Evolutionary conservation across 441 rosid genomes (phyloP).

Genomic region (Arabidopsis hybrid): DNA sequence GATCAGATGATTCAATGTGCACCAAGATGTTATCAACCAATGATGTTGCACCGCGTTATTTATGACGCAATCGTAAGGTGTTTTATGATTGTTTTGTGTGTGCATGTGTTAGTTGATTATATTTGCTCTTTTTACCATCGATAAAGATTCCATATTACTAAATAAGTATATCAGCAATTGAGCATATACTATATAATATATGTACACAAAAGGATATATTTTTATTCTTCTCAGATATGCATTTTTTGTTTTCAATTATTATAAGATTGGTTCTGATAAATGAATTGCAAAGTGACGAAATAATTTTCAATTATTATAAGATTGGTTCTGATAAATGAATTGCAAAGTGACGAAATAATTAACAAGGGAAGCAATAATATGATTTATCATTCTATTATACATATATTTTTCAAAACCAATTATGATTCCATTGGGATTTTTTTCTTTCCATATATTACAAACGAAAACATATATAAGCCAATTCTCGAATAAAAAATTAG

Average conservation of each 20-base stretch:
- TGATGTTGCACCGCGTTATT: background rate
- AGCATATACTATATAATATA: background rate
- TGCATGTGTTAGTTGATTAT: constrained; percentile 23
- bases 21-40: background rate
- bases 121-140: constrained; percentile 31
- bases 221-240: background rate
- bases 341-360: too few species aligned
- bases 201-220: background rate
- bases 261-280: background rate
- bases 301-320: too few species aligned
- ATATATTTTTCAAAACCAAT: too few species aligned
- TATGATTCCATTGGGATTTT: too few species aligned
- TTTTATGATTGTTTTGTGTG: background rate
- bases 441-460: background rate
- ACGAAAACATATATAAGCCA: background rate
- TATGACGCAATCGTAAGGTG: constrained; percentile 13
- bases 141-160: constrained; percentile 16
- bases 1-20: constrained; percentile 11
- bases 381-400: too few species aligned
- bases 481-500: constrained; percentile 21
- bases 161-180: constrained; percentile 1
- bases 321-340: too few species aligned
- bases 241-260: background rate
- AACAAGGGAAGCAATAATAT: too few species aligned
- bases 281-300: background rate